Conservation (phyloP, 129 eudicot species). For the Lactuca saligna region DNA sequence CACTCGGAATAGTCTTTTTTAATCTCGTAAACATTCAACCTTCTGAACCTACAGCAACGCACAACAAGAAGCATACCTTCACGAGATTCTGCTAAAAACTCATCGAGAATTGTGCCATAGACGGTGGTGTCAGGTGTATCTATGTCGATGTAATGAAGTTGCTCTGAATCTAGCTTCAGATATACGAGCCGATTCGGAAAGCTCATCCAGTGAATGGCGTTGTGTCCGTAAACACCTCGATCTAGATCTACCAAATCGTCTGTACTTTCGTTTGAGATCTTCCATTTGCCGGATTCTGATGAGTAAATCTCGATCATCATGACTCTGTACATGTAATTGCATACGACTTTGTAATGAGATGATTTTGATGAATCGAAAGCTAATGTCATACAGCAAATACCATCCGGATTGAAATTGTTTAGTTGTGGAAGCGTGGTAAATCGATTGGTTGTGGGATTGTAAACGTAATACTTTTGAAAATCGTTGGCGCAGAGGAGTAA, state of each 20-base stretch:
- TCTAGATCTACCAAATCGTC: slow-evolving; percentile 35
- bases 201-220: slow-evolving; percentile 40
- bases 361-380: slow-evolving; percentile 38
- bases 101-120: slow-evolving; percentile 32
- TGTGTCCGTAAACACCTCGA: slow-evolving; percentile 36
- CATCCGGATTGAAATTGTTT: slow-evolving; percentile 28
- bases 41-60: slow-evolving; percentile 25
- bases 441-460: slow-evolving; percentile 37
- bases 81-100: slow-evolving; percentile 32
- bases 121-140: slow-evolving; percentile 32
- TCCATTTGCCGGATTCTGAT: slow-evolving; percentile 28
- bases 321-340: slow-evolving; percentile 15
- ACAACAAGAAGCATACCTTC: slow-evolving; percentile 41
- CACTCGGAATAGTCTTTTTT: slow-evolving; percentile 33
- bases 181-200: slow-evolving; percentile 32
- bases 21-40: slow-evolving; percentile 37
- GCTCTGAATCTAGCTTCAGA: slow-evolving; percentile 23
- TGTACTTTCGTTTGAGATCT: slow-evolving; percentile 21
- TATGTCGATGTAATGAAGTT: slow-evolving; percentile 24
- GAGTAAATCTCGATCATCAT: slow-evolving; percentile 35
- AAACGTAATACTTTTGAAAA: slow-evolving; percentile 32
- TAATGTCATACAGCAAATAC: slow-evolving; percentile 32
- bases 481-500: slow-evolving; percentile 32
- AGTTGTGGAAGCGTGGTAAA: slow-evolving; percentile 22
- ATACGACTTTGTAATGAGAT: slow-evolving; percentile 31